These are phyloP conservation scores for Miscanthus lutarioriparius DNA, from an alignment of 176 grass and related monocot species.

Conservation along the genomic window DNA sequence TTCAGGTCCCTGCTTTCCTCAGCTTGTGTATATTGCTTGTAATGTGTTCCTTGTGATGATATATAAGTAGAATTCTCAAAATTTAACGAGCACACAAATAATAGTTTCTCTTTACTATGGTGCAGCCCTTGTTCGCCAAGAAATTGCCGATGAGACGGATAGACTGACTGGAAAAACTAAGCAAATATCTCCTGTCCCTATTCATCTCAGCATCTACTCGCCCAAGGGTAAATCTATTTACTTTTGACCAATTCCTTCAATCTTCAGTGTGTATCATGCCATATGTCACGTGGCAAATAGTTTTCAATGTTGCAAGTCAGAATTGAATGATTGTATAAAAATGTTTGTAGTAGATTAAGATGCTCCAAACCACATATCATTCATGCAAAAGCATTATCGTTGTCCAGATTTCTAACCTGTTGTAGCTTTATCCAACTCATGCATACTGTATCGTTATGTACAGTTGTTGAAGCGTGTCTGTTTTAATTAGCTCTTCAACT, in stretches of 20 bases:
- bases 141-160: slow-evolving; percentile 82
- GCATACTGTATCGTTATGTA: not conserved
- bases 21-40: not conserved
- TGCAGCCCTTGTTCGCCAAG: slow-evolving; percentile 71
- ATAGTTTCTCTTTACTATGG: slow-evolving; percentile 9
- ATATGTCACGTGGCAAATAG: not conserved
- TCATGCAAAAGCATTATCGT: not conserved
- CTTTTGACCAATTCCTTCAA: slow-evolving; percentile 1
- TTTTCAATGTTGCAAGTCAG: not conserved
- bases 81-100: not conserved
- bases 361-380: not conserved
- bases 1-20: not conserved
- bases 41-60: not conserved
- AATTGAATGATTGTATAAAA: not conserved
- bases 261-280: slow-evolving; percentile 6
- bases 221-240: slow-evolving; percentile 50
- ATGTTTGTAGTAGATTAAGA: not conserved
- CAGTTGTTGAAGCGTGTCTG: not conserved
- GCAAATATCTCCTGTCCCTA: slow-evolving; percentile 73
- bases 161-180: slow-evolving; percentile 74
- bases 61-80: not conserved
- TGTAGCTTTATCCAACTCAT: not conserved
- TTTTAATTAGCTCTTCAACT: not conserved
- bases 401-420: not conserved
- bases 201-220: slow-evolving; percentile 82